A percentile compares a stretch with the other conserved stretches of the same genome.
Evolutionary conservation across 345 rosid species (phyloP).

Genomic region (Syzygium grande): DNA sequence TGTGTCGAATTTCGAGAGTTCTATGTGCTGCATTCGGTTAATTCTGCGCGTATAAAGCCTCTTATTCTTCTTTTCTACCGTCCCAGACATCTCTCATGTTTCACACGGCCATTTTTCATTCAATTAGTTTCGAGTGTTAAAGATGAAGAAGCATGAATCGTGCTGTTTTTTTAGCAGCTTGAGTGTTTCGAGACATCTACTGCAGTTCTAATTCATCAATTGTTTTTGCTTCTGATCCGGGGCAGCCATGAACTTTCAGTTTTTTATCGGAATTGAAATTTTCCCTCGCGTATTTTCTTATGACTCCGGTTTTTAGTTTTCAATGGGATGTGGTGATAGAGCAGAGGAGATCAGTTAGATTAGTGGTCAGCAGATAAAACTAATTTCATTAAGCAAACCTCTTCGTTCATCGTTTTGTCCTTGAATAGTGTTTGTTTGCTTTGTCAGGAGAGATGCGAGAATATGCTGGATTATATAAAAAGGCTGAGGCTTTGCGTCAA

Average conservation of each 20-base stretch:
- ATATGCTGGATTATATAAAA: slow-evolving; percentile 86
- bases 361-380: not conserved
- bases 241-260: not conserved
- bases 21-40: not conserved
- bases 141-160: not conserved
- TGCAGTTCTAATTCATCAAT: not conserved
- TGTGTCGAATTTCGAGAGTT: not conserved
- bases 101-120: not conserved
- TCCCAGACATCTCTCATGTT: not conserved
- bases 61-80: not conserved
- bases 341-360: not conserved
- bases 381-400: not conserved
- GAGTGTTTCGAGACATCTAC: not conserved
- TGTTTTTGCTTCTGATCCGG: not conserved
- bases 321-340: not conserved
- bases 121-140: not conserved
- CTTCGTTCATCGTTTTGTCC: not conserved
- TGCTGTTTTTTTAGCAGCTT: not conserved
- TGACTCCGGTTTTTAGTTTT: not conserved
- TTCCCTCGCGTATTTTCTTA: not conserved
- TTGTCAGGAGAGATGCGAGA: slow-evolving; percentile 88
- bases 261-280: not conserved
- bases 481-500: slow-evolving; percentile 86
- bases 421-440: not conserved
- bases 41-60: not conserved